Conservation (phyloP, 768 basidiomycete genomes). For the Amanita rimosa region DNA sequence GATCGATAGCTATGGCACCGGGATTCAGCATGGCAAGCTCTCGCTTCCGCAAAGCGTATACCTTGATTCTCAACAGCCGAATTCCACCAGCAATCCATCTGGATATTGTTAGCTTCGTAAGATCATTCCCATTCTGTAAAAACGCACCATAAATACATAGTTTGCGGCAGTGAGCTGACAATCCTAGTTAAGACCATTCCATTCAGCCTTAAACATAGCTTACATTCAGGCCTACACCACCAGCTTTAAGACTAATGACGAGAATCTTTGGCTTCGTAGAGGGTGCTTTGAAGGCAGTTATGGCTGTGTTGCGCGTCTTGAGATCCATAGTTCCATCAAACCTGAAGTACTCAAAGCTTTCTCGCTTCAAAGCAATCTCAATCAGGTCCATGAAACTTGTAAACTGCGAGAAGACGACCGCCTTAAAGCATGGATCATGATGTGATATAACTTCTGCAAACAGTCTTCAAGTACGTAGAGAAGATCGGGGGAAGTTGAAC, state of each 20-base stretch:
- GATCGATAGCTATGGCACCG: slow-evolving; percentile 53
- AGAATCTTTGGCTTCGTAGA: slow-evolving; percentile 66
- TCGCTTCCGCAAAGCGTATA: slow-evolving; percentile 11
- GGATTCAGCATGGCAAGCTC: neutral
- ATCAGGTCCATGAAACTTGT: slow-evolving; percentile 83
- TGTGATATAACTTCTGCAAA: slow-evolving; percentile 44
- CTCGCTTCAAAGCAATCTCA: slow-evolving; percentile 55
- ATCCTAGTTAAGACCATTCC: neutral
- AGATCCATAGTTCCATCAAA: slow-evolving; percentile 93
- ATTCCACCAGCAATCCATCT: slow-evolving; percentile 97
- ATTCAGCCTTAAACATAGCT: slow-evolving; percentile 12
- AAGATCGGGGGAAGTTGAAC: neutral
- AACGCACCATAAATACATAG: slow-evolving; percentile 72
- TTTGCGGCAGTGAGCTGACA: slow-evolving; percentile 65
- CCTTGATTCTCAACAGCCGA: slow-evolving; percentile 76
- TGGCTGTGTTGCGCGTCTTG: slow-evolving; percentile 63
- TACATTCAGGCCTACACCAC: slow-evolving; percentile 86
- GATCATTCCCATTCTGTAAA: too few relatives aligned
- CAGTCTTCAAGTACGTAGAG: neutral
- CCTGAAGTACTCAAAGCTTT: slow-evolving; percentile 57
- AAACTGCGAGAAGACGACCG: slow-evolving; percentile 86
- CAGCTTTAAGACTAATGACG: slow-evolving; percentile 77
- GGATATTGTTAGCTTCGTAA: neutral
- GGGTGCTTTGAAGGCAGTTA: slow-evolving; percentile 65
- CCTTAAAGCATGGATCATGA: slow-evolving; percentile 69